Conservation (phyloP, 768 basidiomycete species). For the Mycena rosella region DNA sequence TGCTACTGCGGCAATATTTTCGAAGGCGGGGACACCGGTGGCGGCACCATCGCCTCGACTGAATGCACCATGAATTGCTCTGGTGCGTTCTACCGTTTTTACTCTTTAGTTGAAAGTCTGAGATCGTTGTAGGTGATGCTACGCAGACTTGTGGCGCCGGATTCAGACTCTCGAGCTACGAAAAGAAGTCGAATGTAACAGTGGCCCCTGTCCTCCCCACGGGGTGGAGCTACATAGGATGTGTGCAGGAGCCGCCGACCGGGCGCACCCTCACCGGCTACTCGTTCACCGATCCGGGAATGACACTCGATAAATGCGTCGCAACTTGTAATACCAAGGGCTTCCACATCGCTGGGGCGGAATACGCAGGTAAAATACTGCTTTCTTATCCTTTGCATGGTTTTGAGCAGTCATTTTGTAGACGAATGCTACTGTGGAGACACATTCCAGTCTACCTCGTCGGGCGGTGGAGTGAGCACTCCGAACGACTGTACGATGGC, state of each 20-base stretch:
- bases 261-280: conserved; percentile 30
- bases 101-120: not conserved
- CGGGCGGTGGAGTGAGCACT: conserved; percentile 12
- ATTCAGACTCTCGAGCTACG: conserved; percentile 16
- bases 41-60: conserved; percentile 12
- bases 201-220: conserved; percentile 27
- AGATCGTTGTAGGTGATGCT: conserved; percentile 16
- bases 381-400: not conserved
- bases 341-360: conserved; percentile 27
- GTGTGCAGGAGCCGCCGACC: conserved; percentile 17
- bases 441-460: conserved; percentile 16
- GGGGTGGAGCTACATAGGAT: conserved; percentile 31
- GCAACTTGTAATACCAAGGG: conserved; percentile 25
- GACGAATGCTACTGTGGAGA: conserved; percentile 30
- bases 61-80: conserved; percentile 27
- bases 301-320: conserved; percentile 32
- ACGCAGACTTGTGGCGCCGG: conserved; percentile 28
- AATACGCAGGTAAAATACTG: conserved; percentile 12
- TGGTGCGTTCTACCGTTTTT: not conserved
- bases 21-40: conserved; percentile 19
- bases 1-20: conserved; percentile 31
- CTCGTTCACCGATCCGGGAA: conserved; percentile 20
- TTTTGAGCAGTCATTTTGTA: not conserved
- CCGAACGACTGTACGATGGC: conserved; percentile 20
- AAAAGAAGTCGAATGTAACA: conserved; percentile 11